Evolutionary conservation across 768 basidiomycete genomes (phyloP).

Genomic region (Amanita thiersii): DNA sequence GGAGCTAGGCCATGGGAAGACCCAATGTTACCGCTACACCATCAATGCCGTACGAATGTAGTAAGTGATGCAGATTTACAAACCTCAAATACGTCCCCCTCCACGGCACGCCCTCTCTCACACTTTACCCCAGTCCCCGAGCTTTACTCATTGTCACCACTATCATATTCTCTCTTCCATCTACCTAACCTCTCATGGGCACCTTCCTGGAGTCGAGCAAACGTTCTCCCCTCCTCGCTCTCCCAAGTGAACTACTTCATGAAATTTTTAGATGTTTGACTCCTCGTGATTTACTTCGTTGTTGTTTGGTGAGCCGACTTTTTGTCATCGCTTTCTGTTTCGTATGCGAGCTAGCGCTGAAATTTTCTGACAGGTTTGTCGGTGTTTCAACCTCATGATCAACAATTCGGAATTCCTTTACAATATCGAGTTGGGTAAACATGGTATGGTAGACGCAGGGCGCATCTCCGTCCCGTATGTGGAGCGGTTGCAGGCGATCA

Average conservation of each 20-base stretch:
- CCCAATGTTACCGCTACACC: constrained; percentile 85
- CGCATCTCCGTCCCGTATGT: constrained; percentile 8
- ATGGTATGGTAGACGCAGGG: constrained; percentile 23
- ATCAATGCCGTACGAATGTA: constrained; percentile 26
- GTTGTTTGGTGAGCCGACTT: constrained; percentile 7
- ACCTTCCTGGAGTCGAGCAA: background rate
- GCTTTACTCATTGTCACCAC: too few species aligned
- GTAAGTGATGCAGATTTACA: too few species aligned
- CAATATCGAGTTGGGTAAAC: constrained; percentile 26
- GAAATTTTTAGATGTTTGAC: background rate
- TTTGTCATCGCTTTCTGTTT: background rate
- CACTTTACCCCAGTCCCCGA: too few species aligned
- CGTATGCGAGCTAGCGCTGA: background rate
- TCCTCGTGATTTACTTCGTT: background rate
- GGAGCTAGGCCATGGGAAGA: constrained; percentile 66
- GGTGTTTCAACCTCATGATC: constrained; percentile 15
- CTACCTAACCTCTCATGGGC: background rate
- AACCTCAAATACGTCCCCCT: too few species aligned
- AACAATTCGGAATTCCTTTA: constrained; percentile 26
- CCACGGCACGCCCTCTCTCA: too few species aligned
- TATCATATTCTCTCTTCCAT: background rate
- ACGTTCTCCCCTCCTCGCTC: background rate
- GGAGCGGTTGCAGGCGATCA: constrained; percentile 15
- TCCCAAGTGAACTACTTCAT: background rate
- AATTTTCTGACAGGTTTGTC: constrained; percentile 23